Evolutionary conservation across 345 rosid genomes (phyloP), one percentile per base, ranked within the genome.

Genomic region (Durio zibethinus): DNA sequence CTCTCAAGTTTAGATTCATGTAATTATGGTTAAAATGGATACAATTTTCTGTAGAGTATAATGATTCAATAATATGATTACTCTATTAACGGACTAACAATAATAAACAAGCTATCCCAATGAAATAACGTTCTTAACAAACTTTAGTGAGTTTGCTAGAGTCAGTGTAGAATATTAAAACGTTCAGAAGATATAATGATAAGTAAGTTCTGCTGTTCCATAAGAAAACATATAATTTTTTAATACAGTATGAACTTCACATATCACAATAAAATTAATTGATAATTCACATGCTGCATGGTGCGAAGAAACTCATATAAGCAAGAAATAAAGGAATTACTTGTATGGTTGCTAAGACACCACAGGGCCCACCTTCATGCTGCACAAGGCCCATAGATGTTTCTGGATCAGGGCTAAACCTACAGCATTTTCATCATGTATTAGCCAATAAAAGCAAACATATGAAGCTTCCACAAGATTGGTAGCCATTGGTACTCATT

Each of bases 311-410:
- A 73, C 12, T 61, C 43, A 70, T 68, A 57, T 42, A 77, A 71
- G 59, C 68, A 69, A 78, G 81, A 86, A 75, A 45, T 36, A 69
- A 72, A 56, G 77, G 27, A 75, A 78, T 87, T 92, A 96, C 99
- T 87, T 96, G 99, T 80, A 96, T 77, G 69, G 99, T 87, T 72
- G 99, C 99, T 86, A 96, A 89, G 84, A 96, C 99, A 75, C 99
- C 98, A 73, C 99, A 96, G 63, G 99, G 99, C 75, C 99, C 99
- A 80, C 99, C 99, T 91, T 96, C 99, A 88, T 93, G 98, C 93
- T 96, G 99, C 90, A 96, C 99, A 77, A 96, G 86, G 65, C 99
- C 99, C 91, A 92, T 91, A 63, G 97, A 89, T 77, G 99, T 96
- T 84, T 92, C 99, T 82, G 93, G 94, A 88, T 94, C 97, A 83